phyloP scores from a whole-genome alignment of 495 filamentous ascomycete genomes.

The Parathielavia appendiculata region DNA sequence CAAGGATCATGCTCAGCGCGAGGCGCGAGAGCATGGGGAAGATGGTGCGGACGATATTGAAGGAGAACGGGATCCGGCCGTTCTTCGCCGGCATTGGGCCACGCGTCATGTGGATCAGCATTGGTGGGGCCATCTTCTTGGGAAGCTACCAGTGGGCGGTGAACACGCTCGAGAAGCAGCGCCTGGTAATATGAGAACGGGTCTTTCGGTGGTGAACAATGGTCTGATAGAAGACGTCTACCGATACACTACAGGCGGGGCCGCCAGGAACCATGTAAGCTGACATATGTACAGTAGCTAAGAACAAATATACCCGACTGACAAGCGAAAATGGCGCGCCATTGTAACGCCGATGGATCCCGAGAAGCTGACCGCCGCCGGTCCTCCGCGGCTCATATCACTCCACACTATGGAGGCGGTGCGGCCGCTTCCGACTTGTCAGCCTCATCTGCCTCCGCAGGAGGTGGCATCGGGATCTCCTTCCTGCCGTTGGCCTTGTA shows the following conservation, averaged over 20 bases:
- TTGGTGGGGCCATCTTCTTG: conserved; percentile 89
- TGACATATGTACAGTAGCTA: conserved; percentile 11
- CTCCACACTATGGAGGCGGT: conserved; percentile 2
- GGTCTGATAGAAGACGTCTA: too few relatives aligned
- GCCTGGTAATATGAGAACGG: neutral
- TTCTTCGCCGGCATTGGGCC: conserved; percentile 90
- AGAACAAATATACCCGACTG: conserved; percentile 1
- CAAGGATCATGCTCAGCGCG: conserved; percentile 82
- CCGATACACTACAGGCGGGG: neutral
- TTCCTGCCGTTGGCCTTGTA: conserved; percentile 88
- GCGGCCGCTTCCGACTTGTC: conserved; percentile 7
- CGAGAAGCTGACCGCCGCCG: neutral
- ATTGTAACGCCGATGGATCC: neutral
- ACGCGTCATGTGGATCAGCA: conserved; percentile 87
- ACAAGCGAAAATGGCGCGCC: neutral
- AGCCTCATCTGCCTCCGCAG: conserved; percentile 4
- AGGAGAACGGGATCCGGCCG: conserved; percentile 63
- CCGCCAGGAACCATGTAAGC: neutral
- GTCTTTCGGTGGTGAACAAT: neutral
- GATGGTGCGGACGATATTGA: conserved; percentile 62
- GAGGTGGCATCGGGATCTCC: conserved; percentile 38
- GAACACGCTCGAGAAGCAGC: conserved; percentile 54
- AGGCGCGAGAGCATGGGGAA: conserved; percentile 51
- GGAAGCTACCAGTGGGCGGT: conserved; percentile 92
- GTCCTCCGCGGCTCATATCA: neutral